Conservation (phyloP, 176 grass and related monocot genomes). For the Oryza punctata region DNA sequence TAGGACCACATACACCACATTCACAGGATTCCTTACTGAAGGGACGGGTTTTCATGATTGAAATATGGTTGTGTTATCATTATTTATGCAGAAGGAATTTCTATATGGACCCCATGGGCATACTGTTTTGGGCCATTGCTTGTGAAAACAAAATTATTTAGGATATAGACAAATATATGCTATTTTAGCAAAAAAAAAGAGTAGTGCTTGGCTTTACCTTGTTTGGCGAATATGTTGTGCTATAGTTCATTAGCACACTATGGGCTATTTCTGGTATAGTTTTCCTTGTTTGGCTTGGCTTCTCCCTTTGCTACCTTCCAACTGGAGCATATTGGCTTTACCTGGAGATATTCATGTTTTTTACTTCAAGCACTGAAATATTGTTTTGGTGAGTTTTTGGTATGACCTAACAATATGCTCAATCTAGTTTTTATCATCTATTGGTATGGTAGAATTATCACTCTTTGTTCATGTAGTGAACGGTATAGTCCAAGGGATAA, state of each 20-base stretch:
- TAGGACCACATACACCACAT: background rate
- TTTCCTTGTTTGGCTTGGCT: constrained; percentile 1
- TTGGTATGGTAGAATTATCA: background rate
- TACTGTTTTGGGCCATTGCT: background rate
- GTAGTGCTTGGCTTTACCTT: constrained; percentile 1
- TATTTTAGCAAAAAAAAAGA: constrained; percentile 2
- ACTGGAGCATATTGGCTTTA: background rate
- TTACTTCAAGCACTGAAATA: constrained; percentile 27
- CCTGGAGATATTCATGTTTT: background rate
- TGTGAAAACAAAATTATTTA: background rate
- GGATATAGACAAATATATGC: background rate
- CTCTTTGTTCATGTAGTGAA: background rate
- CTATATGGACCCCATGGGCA: background rate
- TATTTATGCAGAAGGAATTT: background rate
- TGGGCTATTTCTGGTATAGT: background rate
- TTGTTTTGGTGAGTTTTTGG: background rate
- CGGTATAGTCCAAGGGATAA: too few relatives aligned
- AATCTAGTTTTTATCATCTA: background rate
- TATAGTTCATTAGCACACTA: background rate
- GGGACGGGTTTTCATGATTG: background rate
- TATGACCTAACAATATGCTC: background rate
- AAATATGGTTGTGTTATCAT: background rate
- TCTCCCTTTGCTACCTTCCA: background rate
- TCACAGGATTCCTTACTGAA: too few relatives aligned
- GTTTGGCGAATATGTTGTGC: constrained; percentile 17